Evolutionary conservation across 2,329 filamentous ascomycete species (phyloP), one percentile per base, ranked within the genome.

Genomic region (Alternaria infectoria): DNA sequence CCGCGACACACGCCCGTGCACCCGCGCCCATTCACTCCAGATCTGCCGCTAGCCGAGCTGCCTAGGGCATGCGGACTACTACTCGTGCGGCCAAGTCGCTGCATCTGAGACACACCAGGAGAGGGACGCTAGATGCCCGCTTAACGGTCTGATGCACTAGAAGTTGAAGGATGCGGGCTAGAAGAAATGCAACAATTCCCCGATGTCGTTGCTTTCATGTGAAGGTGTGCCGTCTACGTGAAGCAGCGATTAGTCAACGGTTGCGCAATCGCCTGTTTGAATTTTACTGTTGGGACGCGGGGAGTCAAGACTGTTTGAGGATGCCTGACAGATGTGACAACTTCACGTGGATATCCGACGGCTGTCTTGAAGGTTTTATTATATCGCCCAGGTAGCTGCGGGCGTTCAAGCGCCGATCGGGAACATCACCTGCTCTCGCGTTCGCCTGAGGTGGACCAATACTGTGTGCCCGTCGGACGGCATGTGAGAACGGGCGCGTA

Each of bases 31-130:
- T 62, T 62, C 59, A 65, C 59, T 52, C 62, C 44, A 54, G 59
- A 65, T 65, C 59, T 62, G 59, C 59, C 58, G 59, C 59, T 65
- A 65, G 51, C 50, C 47, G 55, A 62, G 51, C 45, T 44, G 55
- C 26, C 55, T 62, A 57, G 58, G 61, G 25, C 55, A 64, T 57
- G 61, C 61, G 46, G 55, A 45, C 54, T 58, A 46, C 55, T 43
- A 30, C 56, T 54, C 59, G 59, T 61, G 59, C 59, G 59, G 59
- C 59, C 54, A 61, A 56, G 36, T 52, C 50, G 32, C 58, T 60
- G 44, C 44, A 28, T 56, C 51, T 60, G 59, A 61, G 59, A 61
- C 59, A 64, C 46, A 46, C 54, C 44, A 61, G 17, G 51, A 54
- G 36, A 19, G 32, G 17, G 17, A 44, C 52, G 58, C 58, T 61